phyloP scores from a whole-genome alignment of 495 filamentous ascomycete genomes.

The Darksidea phi region DNA sequence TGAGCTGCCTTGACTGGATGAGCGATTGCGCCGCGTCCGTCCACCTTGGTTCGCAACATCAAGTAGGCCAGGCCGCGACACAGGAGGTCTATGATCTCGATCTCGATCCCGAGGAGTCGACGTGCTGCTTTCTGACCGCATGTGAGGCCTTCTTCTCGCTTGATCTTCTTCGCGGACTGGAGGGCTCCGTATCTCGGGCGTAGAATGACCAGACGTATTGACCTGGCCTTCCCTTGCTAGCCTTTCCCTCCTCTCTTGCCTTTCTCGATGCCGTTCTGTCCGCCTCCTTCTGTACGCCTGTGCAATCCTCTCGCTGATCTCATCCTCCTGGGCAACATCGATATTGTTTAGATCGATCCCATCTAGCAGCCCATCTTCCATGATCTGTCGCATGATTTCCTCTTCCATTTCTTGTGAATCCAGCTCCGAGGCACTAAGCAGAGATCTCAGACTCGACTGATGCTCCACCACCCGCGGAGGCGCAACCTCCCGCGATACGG shows the following conservation, averaged over 20 bases:
- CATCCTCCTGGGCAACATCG: constrained; percentile 71
- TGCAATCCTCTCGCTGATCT: constrained; percentile 83
- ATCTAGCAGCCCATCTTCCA: constrained; percentile 82
- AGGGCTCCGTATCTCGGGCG: constrained; percentile 24
- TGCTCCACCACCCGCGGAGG: constrained; percentile 67
- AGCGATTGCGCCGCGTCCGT: constrained; percentile 48
- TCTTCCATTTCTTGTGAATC: constrained; percentile 75
- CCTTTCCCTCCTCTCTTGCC: constrained; percentile 39
- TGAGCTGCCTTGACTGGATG: constrained; percentile 52
- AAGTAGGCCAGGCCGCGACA: constrained; percentile 58
- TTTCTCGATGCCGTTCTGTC: constrained; percentile 48
- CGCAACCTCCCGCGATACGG: constrained; percentile 14
- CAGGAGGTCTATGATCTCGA: constrained; percentile 49
- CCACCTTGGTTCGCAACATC: constrained; percentile 47
- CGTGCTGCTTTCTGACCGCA: constrained; percentile 28
- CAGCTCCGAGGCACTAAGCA: constrained; percentile 74
- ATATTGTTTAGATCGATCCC: constrained; percentile 82
- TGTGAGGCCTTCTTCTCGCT: constrained; percentile 25
- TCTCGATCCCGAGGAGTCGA: constrained; percentile 33
- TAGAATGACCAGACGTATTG: constrained; percentile 3
- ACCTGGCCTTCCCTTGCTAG: constrained; percentile 43
- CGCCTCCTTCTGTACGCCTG: constrained; percentile 78
- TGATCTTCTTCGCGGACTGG: constrained; percentile 22
- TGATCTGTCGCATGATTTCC: constrained; percentile 83
- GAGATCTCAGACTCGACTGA: constrained; percentile 78